These are phyloP conservation scores for Rauvolfia tetraphylla DNA, from an alignment of 257 asterid species.

Conservation along the genomic window DNA sequence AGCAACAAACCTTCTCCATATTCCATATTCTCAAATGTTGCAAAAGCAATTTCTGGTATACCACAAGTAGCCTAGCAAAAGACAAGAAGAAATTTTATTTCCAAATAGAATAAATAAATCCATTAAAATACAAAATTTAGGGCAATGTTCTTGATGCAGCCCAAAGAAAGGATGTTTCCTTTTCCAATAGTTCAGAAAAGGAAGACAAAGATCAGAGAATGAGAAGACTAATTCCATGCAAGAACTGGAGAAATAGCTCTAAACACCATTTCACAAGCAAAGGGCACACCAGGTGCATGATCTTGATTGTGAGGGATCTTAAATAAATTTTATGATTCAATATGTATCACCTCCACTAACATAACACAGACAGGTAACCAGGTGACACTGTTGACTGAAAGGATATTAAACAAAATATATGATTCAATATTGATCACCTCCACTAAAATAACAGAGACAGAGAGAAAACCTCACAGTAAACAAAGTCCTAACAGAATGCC, in stretches of 20 bases:
- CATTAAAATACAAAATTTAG: constrained; percentile 2
- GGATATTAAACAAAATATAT: background rate
- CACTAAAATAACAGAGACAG: background rate
- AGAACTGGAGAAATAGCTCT: background rate
- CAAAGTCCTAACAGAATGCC: background rate
- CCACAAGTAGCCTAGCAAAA: constrained; percentile 87
- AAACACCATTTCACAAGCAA: background rate
- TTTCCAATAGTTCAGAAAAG: constrained; percentile 6
- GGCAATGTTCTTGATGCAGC: constrained; percentile 1
- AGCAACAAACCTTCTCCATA: constrained; percentile 81
- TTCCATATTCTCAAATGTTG: constrained; percentile 98
- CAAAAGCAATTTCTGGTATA: constrained; percentile 85
- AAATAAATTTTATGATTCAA: too few species aligned
- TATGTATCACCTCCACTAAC: too few species aligned
- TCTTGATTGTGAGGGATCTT: too few species aligned
- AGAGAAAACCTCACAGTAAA: background rate
- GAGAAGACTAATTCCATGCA: background rate
- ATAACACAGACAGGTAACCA: too few species aligned
- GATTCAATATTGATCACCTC: background rate
- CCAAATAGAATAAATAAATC: constrained; percentile 11
- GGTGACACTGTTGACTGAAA: background rate
- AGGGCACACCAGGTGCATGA: too few species aligned
- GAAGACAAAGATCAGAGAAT: background rate
- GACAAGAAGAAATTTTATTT: constrained; percentile 12
- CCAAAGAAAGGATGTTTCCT: background rate